Conservation (phyloP, 306 rosid genomes). For the Prunus mongolica region DNA sequence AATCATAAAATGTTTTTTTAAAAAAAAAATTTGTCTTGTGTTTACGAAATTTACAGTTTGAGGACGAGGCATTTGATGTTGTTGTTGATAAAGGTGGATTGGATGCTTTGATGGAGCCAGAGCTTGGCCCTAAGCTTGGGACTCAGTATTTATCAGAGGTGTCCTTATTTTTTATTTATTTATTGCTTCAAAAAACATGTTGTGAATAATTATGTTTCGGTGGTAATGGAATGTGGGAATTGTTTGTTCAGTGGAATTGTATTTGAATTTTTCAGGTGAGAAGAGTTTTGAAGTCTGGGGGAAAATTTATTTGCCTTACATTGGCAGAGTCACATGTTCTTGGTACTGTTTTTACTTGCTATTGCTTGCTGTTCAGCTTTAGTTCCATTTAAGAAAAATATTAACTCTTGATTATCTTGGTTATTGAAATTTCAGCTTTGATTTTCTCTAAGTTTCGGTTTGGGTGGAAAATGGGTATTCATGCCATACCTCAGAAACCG, state of each 20-base stretch:
- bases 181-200: not conserved
- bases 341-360: slow-evolving; percentile 40
- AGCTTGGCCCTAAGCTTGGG: slow-evolving; percentile 76
- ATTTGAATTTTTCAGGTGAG: slow-evolving; percentile 53
- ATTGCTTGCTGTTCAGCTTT: not conserved
- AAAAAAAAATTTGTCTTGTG: not conserved
- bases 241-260: slow-evolving; percentile 5
- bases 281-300: slow-evolving; percentile 77
- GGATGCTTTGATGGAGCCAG: slow-evolving; percentile 98
- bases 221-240: not conserved
- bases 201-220: not conserved
- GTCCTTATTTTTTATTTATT: not conserved
- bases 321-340: slow-evolving; percentile 86
- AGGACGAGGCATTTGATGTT: slow-evolving; percentile 46
- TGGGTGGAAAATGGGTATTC: slow-evolving; percentile 85
- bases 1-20: not conserved
- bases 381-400: not conserved
- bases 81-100: slow-evolving; percentile 93
- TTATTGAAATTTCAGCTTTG: slow-evolving; percentile 48
- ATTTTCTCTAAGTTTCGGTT: slow-evolving; percentile 74
- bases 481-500: slow-evolving; percentile 64
- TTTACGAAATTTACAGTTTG: slow-evolving; percentile 39
- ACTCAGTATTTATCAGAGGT: slow-evolving; percentile 79
- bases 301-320: slow-evolving; percentile 84
- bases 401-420: slow-evolving; percentile 12